Conservation (phyloP, 2,329 filamentous ascomycete species). For the Curvularia sp. region DNA sequence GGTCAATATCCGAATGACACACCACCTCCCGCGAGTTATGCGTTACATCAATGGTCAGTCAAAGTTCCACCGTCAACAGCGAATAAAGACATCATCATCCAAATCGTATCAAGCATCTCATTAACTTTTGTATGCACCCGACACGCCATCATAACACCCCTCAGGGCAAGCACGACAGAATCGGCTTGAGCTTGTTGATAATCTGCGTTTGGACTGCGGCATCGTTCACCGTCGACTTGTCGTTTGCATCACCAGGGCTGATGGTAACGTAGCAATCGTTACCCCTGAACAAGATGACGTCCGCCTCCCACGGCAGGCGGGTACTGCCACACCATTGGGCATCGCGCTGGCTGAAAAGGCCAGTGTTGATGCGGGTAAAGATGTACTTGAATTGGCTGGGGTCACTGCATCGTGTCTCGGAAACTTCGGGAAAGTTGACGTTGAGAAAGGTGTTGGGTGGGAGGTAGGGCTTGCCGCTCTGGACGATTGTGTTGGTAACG, state of each 20-base stretch:
- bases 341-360: conserved; percentile 55
- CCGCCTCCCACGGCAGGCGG: conserved; percentile 66
- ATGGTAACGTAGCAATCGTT: conserved; percentile 65
- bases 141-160: not conserved
- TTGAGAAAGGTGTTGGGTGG: conserved; percentile 69
- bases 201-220: conserved; percentile 42
- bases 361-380: conserved; percentile 65
- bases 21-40: not conserved
- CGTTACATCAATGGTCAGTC: not conserved
- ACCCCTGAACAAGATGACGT: conserved; percentile 59
- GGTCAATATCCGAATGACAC: not conserved
- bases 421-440: conserved; percentile 70
- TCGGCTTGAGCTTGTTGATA: conserved; percentile 38
- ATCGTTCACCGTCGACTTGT: conserved; percentile 66
- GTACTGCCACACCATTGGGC: conserved; percentile 63
- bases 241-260: conserved; percentile 66
- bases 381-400: conserved; percentile 68
- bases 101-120: not conserved
- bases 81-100: too few relatives aligned
- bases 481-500: conserved; percentile 64
- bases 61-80: not conserved
- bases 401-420: conserved; percentile 58
- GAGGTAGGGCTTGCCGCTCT: conserved; percentile 67
- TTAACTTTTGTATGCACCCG: not conserved
- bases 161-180: conserved; percentile 31